phyloP scores from a whole-genome alignment of 1,284 basidiomycete species.

The Trametes hirsuta region DNA sequence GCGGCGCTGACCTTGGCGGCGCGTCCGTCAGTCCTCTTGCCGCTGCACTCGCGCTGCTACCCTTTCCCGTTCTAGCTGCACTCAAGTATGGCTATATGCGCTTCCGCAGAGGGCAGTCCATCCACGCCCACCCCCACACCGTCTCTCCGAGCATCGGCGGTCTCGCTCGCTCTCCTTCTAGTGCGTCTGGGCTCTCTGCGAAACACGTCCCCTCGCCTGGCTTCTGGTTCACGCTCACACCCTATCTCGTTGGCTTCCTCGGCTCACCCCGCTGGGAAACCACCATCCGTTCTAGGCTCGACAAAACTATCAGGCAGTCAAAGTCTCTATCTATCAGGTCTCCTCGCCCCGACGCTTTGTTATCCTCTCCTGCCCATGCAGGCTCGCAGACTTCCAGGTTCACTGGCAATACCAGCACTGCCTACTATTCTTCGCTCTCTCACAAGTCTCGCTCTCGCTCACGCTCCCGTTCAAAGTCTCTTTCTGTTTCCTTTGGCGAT shows the following conservation, averaged over 20 bases:
- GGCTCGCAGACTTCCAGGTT: conserved; percentile 5
- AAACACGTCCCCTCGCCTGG: no score
- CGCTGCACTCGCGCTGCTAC: conserved; percentile 15
- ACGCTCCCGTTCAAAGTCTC: no score
- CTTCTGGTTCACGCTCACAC: no score
- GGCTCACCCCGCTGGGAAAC: no score
- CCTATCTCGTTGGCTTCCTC: no score
- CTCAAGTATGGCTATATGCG: conserved; percentile 27
- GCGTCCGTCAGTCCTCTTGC: conserved; percentile 5
- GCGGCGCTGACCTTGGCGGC: neutral
- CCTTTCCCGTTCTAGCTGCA: conserved; percentile 18
- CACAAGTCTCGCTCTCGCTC: conserved; percentile 11
- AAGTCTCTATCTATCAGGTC: no score
- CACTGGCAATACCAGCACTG: conserved; percentile 13
- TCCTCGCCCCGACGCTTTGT: no score
- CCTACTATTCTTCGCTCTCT: conserved; percentile 15
- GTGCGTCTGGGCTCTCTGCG: neutral
- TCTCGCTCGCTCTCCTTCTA: neutral
- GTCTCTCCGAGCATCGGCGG: neutral
- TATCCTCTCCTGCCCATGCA: no score
- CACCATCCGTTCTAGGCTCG: no score
- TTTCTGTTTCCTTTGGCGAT: no score
- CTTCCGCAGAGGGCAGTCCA: conserved; percentile 24
- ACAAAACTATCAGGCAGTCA: no score
- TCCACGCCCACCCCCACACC: conserved; percentile 9